Conservation (phyloP, 371 early-diverging fungal genomes). For the Mucor piriformis region DNA sequence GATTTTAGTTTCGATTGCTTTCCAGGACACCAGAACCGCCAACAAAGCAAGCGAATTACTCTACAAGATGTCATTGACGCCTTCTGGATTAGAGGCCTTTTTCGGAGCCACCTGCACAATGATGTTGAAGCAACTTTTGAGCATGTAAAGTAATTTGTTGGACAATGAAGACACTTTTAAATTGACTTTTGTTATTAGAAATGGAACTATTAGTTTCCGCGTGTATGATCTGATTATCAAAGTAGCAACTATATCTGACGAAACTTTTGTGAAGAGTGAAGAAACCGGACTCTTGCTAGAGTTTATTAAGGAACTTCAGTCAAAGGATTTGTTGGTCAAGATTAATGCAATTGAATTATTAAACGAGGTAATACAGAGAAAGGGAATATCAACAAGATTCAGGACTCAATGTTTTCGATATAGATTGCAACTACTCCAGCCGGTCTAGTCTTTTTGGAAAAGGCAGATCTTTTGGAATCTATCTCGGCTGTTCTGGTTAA, state of each 20-base stretch:
- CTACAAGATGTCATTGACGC: conserved; percentile 23
- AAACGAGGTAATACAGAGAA: conserved; percentile 34
- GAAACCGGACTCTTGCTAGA: conserved; percentile 33
- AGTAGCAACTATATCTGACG: conserved; percentile 43
- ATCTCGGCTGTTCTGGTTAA: conserved; percentile 32
- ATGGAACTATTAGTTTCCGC: conserved; percentile 50
- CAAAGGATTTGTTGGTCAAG: conserved; percentile 46
- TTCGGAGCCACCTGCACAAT: conserved; percentile 18
- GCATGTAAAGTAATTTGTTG: conserved; percentile 22
- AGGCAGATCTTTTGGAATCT: conserved; percentile 31
- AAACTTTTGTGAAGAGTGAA: conserved; percentile 43
- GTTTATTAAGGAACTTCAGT: conserved; percentile 35
- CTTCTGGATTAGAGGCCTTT: conserved; percentile 18
- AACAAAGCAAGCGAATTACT: conserved; percentile 43
- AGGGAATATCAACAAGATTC: not conserved
- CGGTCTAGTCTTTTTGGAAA: conserved; percentile 43
- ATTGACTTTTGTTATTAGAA: conserved; percentile 24
- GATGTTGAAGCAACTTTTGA: conserved; percentile 27
- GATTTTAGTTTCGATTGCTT: conserved; percentile 40
- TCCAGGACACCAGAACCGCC: conserved; percentile 47
- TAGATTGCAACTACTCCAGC: conserved; percentile 36
- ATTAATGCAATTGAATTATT: conserved; percentile 58
- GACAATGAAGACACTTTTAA: not conserved
- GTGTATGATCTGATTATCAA: conserved; percentile 50
- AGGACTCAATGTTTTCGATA: not conserved